A percentile compares a stretch with the other conserved stretches of the same genome.
These are phyloP conservation scores for Plectosphaerella plurivora DNA, from an alignment of 2,329 filamentous ascomycete species.

Conservation along the genomic window DNA sequence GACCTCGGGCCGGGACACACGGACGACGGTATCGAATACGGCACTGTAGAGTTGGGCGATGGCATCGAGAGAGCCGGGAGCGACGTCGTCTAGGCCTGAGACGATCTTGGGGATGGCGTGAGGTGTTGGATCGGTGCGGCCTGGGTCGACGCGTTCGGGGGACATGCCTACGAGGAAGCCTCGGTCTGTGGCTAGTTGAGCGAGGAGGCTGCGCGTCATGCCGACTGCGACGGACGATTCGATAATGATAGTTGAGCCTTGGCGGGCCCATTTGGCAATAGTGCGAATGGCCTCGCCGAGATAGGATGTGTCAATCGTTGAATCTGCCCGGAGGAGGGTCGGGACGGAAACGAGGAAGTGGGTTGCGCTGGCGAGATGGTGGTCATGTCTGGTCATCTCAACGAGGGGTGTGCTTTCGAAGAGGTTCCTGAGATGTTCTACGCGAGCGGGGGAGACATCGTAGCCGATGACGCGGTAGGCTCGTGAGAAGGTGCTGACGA, in stretches of 20 bases:
- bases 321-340: constrained; percentile 30
- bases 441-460: constrained; percentile 37
- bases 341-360: constrained; percentile 37
- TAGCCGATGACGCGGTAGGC: constrained; percentile 40
- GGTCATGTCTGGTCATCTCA: constrained; percentile 28
- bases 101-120: constrained; percentile 35
- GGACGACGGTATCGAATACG: constrained; percentile 31
- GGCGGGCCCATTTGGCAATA: constrained; percentile 23
- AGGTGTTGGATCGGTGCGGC: constrained; percentile 21
- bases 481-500: constrained; percentile 37
- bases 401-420: constrained; percentile 21
- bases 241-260: constrained; percentile 31
- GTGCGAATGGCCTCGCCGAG: constrained; percentile 26
- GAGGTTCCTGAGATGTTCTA: constrained; percentile 24
- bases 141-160: constrained; percentile 33
- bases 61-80: constrained; percentile 24
- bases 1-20: constrained; percentile 33
- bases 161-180: constrained; percentile 30
- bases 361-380: constrained; percentile 24
- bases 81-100: constrained; percentile 29
- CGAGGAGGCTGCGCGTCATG: constrained; percentile 33
- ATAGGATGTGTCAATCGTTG: constrained; percentile 29
- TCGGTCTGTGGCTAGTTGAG: constrained; percentile 22
- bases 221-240: constrained; percentile 37
- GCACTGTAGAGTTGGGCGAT: constrained; percentile 30